These are phyloP conservation scores for Leccinum incarnatum DNA, from an alignment of 768 basidiomycete species.

Conservation along the genomic window DNA sequence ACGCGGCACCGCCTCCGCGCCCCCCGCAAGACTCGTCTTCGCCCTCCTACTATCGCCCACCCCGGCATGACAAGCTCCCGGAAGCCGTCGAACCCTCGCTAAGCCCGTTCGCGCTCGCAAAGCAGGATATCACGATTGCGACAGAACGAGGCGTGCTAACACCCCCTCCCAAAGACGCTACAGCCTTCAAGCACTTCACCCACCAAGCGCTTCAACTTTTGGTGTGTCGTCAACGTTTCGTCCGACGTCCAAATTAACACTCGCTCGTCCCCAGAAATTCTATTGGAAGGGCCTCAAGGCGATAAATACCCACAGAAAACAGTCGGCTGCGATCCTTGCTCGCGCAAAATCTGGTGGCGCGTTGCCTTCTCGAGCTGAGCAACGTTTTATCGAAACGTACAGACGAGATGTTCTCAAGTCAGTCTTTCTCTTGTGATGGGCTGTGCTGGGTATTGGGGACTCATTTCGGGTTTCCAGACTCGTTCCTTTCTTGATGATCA, in stretches of 20 bases:
- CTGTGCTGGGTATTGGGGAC: constrained; percentile 5
- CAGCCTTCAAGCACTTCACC: constrained; percentile 47
- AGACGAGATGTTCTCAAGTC: constrained; percentile 71
- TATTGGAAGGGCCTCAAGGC: constrained; percentile 76
- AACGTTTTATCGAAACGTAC: constrained; percentile 64
- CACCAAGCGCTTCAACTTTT: constrained; percentile 49
- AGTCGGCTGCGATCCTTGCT: constrained; percentile 50
- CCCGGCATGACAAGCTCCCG: constrained; percentile 23
- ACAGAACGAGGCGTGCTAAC: constrained; percentile 63
- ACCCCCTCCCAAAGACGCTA: constrained; percentile 63
- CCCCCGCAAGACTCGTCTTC: constrained; percentile 26
- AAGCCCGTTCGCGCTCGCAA: constrained; percentile 47
- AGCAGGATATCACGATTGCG: constrained; percentile 64
- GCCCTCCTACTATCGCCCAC: constrained; percentile 26
- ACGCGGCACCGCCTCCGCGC: constrained; percentile 15
- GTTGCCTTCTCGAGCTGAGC: constrained; percentile 65
- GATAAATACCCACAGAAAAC: constrained; percentile 59
- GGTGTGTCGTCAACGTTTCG: constrained; percentile 28
- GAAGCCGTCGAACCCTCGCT: constrained; percentile 18
- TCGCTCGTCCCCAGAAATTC: constrained; percentile 58
- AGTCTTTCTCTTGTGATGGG: constrained; percentile 12
- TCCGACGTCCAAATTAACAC: not conserved
- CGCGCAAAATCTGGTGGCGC: constrained; percentile 60
- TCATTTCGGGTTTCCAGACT: constrained; percentile 39
- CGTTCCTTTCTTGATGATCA: constrained; percentile 73